Evolutionary conservation across 2,329 filamentous ascomycete genomes (phyloP).

Genomic region (Fusarium sterilihyphosum): DNA sequence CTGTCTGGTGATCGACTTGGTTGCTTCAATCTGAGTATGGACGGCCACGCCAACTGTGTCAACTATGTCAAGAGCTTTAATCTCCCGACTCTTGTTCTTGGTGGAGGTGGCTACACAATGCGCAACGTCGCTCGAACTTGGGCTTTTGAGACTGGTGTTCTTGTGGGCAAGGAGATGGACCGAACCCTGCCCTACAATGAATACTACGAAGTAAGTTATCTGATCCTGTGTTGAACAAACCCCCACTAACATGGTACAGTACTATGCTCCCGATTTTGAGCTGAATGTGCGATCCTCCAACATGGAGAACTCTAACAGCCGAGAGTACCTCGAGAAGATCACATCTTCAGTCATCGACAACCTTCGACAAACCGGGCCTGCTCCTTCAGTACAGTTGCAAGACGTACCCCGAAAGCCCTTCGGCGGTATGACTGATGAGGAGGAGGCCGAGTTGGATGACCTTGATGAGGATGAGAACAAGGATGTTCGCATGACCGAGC

Average conservation of each 20-base stretch:
- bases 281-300: slow-evolving; percentile 89
- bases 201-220: slow-evolving; percentile 78
- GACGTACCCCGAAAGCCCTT: slow-evolving; percentile 73
- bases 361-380: slow-evolving; percentile 83
- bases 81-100: slow-evolving; percentile 89
- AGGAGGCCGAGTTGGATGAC: slow-evolving; percentile 72
- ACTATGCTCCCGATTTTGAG: slow-evolving; percentile 91
- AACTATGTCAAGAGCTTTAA: slow-evolving; percentile 88
- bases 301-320: slow-evolving; percentile 90
- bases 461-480: slow-evolving; percentile 87
- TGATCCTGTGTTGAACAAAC: neutral
- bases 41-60: slow-evolving; percentile 93
- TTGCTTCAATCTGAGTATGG: slow-evolving; percentile 98
- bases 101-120: slow-evolving; percentile 96
- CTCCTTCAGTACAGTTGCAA: slow-evolving; percentile 91
- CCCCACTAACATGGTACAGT: slow-evolving; percentile 60
- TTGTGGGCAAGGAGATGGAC: slow-evolving; percentile 85
- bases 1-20: slow-evolving; percentile 93
- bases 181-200: slow-evolving; percentile 93
- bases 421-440: slow-evolving; percentile 71
- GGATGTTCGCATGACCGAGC: slow-evolving; percentile 83
- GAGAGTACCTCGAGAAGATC: slow-evolving; percentile 83
- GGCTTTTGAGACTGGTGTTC: slow-evolving; percentile 93
- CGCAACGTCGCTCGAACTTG: slow-evolving; percentile 96
- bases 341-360: slow-evolving; percentile 86